Percentiles rank a stretch among this genome's conserved stretches.
Conservation (phyloP, 352 stramenopile genomes). For the Nothophytophthora sp. region DNA sequence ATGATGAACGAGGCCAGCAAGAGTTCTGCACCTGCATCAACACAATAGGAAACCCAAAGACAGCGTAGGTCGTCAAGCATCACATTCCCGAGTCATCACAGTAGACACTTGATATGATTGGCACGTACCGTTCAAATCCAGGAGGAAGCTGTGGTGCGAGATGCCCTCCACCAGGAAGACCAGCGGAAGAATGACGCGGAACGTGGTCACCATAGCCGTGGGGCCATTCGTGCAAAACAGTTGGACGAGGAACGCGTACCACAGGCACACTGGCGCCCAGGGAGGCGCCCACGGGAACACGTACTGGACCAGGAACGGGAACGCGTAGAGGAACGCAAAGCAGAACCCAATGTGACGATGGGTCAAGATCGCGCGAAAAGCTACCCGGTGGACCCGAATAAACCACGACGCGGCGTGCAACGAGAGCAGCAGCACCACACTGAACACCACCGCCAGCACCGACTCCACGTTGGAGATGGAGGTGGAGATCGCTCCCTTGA, state of each 20-base stretch:
- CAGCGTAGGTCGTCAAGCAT: neutral
- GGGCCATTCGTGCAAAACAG: slow-evolving; percentile 84
- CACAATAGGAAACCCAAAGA: neutral
- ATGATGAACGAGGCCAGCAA: slow-evolving; percentile 86
- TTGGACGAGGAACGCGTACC: slow-evolving; percentile 90
- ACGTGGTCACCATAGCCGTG: slow-evolving; percentile 86
- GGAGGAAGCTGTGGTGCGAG: slow-evolving; percentile 87
- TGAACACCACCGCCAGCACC: slow-evolving; percentile 66
- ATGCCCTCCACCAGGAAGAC: slow-evolving; percentile 88
- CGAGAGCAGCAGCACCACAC: slow-evolving; percentile 64
- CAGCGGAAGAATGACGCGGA: slow-evolving; percentile 82
- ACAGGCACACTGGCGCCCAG: slow-evolving; percentile 88
- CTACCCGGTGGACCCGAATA: slow-evolving; percentile 77
- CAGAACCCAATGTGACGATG: slow-evolving; percentile 87
- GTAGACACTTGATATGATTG: neutral
- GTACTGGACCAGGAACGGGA: slow-evolving; percentile 86
- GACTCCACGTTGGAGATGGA: slow-evolving; percentile 65
- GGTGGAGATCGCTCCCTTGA: slow-evolving; percentile 42
- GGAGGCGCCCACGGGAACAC: slow-evolving; percentile 88
- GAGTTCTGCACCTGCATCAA: slow-evolving; percentile 64
- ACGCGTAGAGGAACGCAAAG: slow-evolving; percentile 88
- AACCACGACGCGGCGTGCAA: slow-evolving; percentile 76
- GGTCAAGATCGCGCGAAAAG: slow-evolving; percentile 82
- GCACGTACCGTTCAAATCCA: slow-evolving; percentile 84
- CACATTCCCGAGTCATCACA: too few relatives aligned